phyloP scores from a whole-genome alignment of 1,139 yeast species.

The Starmera stellimalicola region DNA sequence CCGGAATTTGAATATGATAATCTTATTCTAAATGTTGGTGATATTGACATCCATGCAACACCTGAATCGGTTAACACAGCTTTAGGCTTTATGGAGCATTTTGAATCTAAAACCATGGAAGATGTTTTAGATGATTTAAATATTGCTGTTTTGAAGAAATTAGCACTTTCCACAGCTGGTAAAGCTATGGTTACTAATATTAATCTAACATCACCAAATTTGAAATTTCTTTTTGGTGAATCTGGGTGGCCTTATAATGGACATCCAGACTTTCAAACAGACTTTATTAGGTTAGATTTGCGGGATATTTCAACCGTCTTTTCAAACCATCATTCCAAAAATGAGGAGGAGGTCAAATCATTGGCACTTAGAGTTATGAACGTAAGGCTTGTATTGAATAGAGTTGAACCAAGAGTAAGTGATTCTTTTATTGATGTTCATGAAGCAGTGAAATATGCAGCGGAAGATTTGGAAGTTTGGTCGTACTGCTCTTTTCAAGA shows the following conservation, averaged over 20 bases:
- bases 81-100: conserved; percentile 26
- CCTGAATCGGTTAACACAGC: conserved; percentile 28
- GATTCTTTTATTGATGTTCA: too few species aligned
- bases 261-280: not conserved
- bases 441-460: conserved; percentile 8
- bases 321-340: not conserved
- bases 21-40: conserved; percentile 43
- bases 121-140: conserved; percentile 59
- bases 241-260: not conserved
- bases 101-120: conserved; percentile 31
- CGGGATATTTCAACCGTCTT: not conserved
- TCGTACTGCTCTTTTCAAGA: conserved; percentile 20
- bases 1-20: conserved; percentile 44
- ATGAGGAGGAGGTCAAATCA: conserved; percentile 2
- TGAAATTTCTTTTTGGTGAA: conserved; percentile 14
- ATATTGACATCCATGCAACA: conserved; percentile 28
- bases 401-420: too few species aligned
- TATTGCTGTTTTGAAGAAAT: conserved; percentile 39
- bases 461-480: conserved; percentile 36
- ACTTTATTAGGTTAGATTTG: not conserved
- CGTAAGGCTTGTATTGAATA: not conserved
- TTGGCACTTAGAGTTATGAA: conserved; percentile 11
- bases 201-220: conserved; percentile 41
- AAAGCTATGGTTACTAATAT: conserved; percentile 33
- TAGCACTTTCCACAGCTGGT: conserved; percentile 30